phyloP scores from a whole-genome alignment of 2,329 filamentous ascomycete genomes.

The Tolypocladium paradoxum region DNA sequence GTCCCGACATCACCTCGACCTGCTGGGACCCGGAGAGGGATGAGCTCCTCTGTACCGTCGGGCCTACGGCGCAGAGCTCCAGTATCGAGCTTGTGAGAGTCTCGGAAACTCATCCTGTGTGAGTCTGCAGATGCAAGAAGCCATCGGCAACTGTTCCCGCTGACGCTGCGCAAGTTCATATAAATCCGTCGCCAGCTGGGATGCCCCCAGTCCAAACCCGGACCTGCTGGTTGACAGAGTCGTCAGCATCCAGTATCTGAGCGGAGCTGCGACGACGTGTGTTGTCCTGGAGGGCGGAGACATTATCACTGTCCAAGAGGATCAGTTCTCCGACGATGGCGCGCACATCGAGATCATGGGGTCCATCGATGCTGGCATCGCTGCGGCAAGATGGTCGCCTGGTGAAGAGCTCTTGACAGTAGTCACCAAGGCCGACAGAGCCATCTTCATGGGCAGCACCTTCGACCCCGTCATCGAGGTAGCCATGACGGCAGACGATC shows the following conservation, averaged over 20 bases:
- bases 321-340: conserved; percentile 35
- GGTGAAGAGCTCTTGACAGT: conserved; percentile 87
- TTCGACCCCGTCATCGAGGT: conserved; percentile 78
- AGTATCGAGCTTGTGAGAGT: conserved; percentile 61
- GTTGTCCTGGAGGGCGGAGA: conserved; percentile 84
- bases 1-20: conserved; percentile 57
- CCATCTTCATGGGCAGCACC: conserved; percentile 84
- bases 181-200: conserved; percentile 66
- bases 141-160: neutral
- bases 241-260: conserved; percentile 73
- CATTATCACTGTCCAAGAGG: conserved; percentile 73
- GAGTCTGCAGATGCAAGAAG: neutral
- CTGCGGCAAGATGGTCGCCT: conserved; percentile 83
- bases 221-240: conserved; percentile 66
- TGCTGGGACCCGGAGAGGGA: conserved; percentile 79
- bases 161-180: conserved; percentile 14
- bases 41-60: conserved; percentile 72
- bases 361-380: conserved; percentile 84
- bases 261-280: conserved; percentile 66
- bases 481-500: conserved; percentile 61
- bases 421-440: conserved; percentile 65
- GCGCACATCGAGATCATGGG: conserved; percentile 91
- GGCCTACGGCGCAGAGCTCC: conserved; percentile 59
- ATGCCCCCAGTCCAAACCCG: conserved; percentile 70
- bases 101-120: conserved; percentile 27